Evolutionary conservation across 1,284 basidiomycete genomes (phyloP).

Genomic region (Naganishia sp.): DNA sequence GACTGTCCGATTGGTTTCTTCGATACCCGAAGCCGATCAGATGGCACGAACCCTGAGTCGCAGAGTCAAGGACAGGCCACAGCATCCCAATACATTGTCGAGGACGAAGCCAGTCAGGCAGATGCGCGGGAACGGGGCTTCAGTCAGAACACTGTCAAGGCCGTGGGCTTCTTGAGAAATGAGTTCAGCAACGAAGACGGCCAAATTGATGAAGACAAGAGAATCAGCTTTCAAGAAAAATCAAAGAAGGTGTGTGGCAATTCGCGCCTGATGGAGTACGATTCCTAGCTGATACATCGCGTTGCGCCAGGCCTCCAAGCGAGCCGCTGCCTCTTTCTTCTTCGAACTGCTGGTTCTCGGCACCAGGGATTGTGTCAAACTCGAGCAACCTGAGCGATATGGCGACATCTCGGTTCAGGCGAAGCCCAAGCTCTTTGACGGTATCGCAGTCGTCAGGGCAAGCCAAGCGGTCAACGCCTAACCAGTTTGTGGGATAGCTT

Average conservation of each 20-base stretch:
- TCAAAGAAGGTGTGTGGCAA: conserved; percentile 66
- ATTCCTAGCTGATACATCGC: conserved; percentile 5
- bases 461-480: conserved; percentile 33
- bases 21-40: conserved; percentile 61
- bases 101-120: conserved; percentile 54
- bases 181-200: conserved; percentile 60
- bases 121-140: conserved; percentile 62
- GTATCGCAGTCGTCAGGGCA: neutral
- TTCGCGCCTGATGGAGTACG: conserved; percentile 11
- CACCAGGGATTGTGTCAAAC: conserved; percentile 82
- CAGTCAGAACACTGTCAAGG: conserved; percentile 88
- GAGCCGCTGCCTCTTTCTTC: conserved; percentile 93
- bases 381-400: conserved; percentile 72
- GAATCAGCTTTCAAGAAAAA: conserved; percentile 71
- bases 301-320: conserved; percentile 68
- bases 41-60: conserved; percentile 45
- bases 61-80: conserved; percentile 36
- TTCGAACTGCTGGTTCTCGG: conserved; percentile 93
- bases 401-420: conserved; percentile 81
- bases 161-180: conserved; percentile 74
- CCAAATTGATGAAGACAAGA: conserved; percentile 57
- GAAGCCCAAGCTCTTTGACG: conserved; percentile 70
- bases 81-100: conserved; percentile 26
- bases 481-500: neutral
- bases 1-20: conserved; percentile 66